These are phyloP conservation scores for Colletotrichum sojae DNA, from an alignment of 2,329 filamentous ascomycete species.

Conservation along the genomic window DNA sequence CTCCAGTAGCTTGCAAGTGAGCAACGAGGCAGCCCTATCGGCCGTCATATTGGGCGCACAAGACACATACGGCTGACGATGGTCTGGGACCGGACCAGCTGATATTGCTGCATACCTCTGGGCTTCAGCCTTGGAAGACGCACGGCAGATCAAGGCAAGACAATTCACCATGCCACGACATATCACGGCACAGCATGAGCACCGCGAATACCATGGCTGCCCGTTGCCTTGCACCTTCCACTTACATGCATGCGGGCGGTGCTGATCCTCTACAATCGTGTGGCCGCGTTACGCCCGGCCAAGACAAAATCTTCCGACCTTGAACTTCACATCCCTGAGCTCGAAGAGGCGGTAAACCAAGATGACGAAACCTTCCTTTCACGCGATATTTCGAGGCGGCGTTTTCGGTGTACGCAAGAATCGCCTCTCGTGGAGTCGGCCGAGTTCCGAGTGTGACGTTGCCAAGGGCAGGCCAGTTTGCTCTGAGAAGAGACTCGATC, in stretches of 20 bases:
- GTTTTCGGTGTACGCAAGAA: constrained; percentile 3
- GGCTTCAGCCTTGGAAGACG: constrained; percentile 14
- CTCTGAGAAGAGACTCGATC: constrained; percentile 11
- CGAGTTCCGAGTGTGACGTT: constrained; percentile 24
- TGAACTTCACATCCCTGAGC: background rate
- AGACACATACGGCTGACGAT: constrained; percentile 7
- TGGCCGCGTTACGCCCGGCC: constrained; percentile 25
- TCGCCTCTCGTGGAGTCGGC: background rate
- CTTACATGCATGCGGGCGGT: constrained; percentile 8
- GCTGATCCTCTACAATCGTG: constrained; percentile 11
- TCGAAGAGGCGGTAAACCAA: background rate
- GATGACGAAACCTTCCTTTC: constrained; percentile 18
- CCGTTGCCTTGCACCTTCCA: background rate
- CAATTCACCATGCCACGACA: constrained; percentile 27
- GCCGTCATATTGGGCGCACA: constrained; percentile 18
- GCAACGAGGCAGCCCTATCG: constrained; percentile 16
- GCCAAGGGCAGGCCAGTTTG: background rate
- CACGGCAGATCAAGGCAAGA: constrained; percentile 5
- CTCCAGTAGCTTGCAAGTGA: constrained; percentile 10
- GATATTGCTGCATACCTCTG: constrained; percentile 4
- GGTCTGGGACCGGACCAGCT: background rate
- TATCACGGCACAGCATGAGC: constrained; percentile 18
- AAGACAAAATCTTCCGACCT: constrained; percentile 21
- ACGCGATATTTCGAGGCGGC: background rate
- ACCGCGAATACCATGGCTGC: constrained; percentile 13